Percentiles rank a stretch among this genome's conserved stretches.
Conservation (phyloP, 805 yeast genomes). For the Candida xiaguanensis region DNA sequence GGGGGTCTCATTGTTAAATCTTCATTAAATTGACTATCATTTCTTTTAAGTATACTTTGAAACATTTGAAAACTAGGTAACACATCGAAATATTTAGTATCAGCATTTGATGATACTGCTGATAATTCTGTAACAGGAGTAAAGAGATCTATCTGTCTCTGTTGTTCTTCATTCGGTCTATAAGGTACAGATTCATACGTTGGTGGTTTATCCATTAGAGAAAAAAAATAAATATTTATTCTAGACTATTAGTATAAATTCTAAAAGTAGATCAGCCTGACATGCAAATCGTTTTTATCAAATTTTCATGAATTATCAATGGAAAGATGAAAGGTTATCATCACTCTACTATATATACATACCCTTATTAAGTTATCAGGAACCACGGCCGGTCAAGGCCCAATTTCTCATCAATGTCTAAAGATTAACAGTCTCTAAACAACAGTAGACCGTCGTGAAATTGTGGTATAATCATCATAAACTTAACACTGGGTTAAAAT, state of each 20-base stretch:
- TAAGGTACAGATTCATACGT: conserved; percentile 28
- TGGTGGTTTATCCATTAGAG: conserved; percentile 11
- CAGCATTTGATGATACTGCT: conserved; percentile 23
- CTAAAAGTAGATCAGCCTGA: conserved; percentile 30
- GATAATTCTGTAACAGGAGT: conserved; percentile 16
- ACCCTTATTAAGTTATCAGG: conserved; percentile 25
- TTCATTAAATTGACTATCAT: conserved; percentile 38
- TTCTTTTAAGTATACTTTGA: conserved; percentile 45
- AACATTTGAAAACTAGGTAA: conserved; percentile 71
- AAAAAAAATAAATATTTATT: not conserved
- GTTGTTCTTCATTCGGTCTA: conserved; percentile 31
- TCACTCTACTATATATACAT: not conserved
- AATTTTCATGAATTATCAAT: conserved; percentile 6
- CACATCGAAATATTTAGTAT: conserved; percentile 48
- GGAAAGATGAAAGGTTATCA: conserved; percentile 4
- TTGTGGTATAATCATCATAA: conserved; percentile 46
- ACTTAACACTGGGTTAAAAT: conserved; percentile 15
- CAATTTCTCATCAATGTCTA: conserved; percentile 39
- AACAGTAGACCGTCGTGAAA: conserved; percentile 54
- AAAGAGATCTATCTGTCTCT: conserved; percentile 29
- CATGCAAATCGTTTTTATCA: conserved; percentile 35
- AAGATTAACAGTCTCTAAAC: conserved; percentile 41
- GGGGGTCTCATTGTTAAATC: conserved; percentile 32
- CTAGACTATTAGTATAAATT: not conserved
- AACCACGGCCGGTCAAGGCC: conserved; percentile 56